These are phyloP conservation scores for Daldinia eschscholtzii DNA, from an alignment of 2,329 filamentous ascomycete species.

Conservation along the genomic window DNA sequence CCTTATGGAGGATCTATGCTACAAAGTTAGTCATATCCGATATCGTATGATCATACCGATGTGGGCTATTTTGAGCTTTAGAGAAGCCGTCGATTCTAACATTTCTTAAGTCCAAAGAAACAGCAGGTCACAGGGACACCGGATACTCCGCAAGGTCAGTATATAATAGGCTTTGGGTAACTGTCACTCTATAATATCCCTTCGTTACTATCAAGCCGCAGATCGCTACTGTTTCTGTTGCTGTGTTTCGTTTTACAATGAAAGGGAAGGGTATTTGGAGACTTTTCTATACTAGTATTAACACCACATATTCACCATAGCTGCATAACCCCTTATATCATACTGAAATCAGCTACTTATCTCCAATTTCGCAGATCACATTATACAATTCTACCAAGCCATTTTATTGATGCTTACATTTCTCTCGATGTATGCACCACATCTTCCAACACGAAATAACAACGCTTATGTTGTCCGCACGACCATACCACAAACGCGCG, in stretches of 20 bases:
- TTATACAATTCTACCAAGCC: not conserved
- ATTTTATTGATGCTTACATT: not conserved
- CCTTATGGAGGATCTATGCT: not conserved
- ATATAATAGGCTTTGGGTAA: too few species aligned
- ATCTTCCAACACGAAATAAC: not conserved
- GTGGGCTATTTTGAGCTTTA: constrained; percentile 6
- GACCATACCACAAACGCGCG: not conserved
- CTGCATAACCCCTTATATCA: not conserved
- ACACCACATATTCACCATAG: not conserved
- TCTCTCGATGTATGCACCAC: not conserved
- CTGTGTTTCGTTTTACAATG: not conserved
- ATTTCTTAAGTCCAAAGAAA: not conserved
- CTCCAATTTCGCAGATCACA: too few species aligned
- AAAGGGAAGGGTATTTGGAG: not conserved
- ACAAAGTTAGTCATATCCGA: not conserved
- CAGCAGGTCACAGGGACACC: not conserved
- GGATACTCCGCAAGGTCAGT: not conserved
- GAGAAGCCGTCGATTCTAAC: not conserved
- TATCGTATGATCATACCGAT: constrained; percentile 36
- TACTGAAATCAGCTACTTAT: not conserved
- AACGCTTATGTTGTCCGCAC: not conserved
- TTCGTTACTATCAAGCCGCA: not conserved
- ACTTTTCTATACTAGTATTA: not conserved
- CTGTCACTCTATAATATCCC: not conserved
- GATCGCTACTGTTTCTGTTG: constrained; percentile 12